phyloP scores from a whole-genome alignment of 1,284 basidiomycete genomes.

The Cutaneotrichosporon dermatis region DNA sequence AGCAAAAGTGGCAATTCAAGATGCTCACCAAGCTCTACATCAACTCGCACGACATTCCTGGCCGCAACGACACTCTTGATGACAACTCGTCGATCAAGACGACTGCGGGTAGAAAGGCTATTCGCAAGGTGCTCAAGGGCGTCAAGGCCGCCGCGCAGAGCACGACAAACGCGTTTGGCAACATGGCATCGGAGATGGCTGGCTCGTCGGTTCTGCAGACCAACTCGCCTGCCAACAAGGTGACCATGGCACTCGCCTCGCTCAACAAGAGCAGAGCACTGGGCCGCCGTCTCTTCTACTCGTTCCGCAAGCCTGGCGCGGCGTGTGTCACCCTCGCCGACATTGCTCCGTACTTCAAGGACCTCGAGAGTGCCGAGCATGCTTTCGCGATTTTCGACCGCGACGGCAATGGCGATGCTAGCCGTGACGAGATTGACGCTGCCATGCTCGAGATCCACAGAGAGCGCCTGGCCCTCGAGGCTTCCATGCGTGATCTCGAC shows the following conservation, averaged over 20 bases:
- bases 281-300: conserved; percentile 80
- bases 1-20: conserved; percentile 75
- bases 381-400: conserved; percentile 75
- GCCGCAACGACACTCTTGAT: conserved; percentile 63
- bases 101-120: conserved; percentile 59
- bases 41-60: conserved; percentile 68
- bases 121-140: conserved; percentile 69
- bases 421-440: conserved; percentile 68
- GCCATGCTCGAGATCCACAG: conserved; percentile 77
- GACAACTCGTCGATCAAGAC: conserved; percentile 46
- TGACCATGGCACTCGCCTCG: conserved; percentile 70
- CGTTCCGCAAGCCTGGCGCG: conserved; percentile 64
- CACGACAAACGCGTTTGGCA: conserved; percentile 75
- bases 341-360: conserved; percentile 68
- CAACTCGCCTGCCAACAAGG: conserved; percentile 77
- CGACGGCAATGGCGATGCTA: conserved; percentile 74
- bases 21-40: conserved; percentile 72
- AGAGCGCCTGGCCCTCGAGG: conserved; percentile 76
- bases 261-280: conserved; percentile 79
- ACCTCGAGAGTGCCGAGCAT: conserved; percentile 60
- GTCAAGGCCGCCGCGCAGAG: conserved; percentile 69
- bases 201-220: conserved; percentile 77
- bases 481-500: conserved; percentile 86
- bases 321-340: conserved; percentile 64
- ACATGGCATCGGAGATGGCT: conserved; percentile 54